A percentile compares a stretch with the other conserved stretches of the same genome.
Conservation (phyloP, 2,329 filamentous ascomycete genomes). For the Aspergillus sp. region DNA sequence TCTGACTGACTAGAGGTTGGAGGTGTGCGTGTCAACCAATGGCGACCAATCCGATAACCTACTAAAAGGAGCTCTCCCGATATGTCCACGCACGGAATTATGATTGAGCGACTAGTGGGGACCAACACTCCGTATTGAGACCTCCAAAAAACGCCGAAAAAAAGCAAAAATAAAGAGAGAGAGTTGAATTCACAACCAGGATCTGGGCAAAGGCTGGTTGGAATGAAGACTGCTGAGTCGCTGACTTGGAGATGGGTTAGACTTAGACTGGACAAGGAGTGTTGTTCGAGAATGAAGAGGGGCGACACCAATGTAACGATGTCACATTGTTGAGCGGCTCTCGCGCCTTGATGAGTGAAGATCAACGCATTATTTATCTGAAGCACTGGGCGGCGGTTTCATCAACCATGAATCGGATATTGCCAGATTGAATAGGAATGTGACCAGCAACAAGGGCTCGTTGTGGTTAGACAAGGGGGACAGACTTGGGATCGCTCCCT, state of each 20-base stretch:
- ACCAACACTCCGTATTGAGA: not conserved
- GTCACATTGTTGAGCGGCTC: not conserved
- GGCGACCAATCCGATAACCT: not conserved
- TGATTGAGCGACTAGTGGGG: not conserved
- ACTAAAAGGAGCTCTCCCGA: not conserved
- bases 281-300: not conserved
- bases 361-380: constrained; percentile 7
- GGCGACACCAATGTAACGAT: not conserved
- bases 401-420: not conserved
- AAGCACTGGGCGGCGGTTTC: constrained; percentile 7
- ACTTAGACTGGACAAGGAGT: not conserved
- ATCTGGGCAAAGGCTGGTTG: not conserved
- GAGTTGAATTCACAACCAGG: not conserved
- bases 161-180: too few species aligned
- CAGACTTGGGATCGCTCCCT: not conserved
- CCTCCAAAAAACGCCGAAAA: not conserved
- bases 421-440: not conserved
- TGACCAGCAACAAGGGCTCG: not conserved
- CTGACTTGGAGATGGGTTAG: not conserved
- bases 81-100: constrained; percentile 5
- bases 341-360: not conserved
- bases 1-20: not conserved
- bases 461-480: not conserved
- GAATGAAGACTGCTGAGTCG: not conserved
- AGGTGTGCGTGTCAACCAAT: not conserved